These are phyloP conservation scores for Talaromyces nanjingensis DNA, from an alignment of 495 filamentous ascomycete genomes.

Conservation along the genomic window DNA sequence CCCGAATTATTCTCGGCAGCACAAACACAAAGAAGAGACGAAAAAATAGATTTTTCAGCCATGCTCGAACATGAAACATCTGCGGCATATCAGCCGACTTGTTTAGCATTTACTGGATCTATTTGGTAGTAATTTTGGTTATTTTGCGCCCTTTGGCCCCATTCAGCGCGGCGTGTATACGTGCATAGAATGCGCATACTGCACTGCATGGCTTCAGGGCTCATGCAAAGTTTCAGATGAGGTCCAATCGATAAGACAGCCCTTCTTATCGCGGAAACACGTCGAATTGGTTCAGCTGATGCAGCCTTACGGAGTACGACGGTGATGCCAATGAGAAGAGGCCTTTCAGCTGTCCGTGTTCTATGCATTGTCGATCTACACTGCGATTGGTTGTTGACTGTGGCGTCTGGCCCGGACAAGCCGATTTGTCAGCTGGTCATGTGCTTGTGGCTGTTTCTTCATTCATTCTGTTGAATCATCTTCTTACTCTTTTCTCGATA, in stretches of 20 bases:
- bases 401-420: not conserved
- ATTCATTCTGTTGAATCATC: not conserved
- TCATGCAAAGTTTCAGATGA: not conserved
- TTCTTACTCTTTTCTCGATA: not conserved
- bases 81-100: not conserved
- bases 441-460: not conserved
- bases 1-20: not conserved
- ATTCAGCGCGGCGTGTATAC: not conserved
- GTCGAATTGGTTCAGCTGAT: not conserved
- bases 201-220: not conserved
- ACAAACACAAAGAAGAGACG: not conserved
- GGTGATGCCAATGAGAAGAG: not conserved
- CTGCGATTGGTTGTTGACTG: not conserved
- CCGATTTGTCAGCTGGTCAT: constrained; percentile 6
- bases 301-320: not conserved
- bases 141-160: not conserved
- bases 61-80: not conserved
- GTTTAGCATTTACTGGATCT: not conserved
- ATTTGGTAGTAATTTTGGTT: not conserved
- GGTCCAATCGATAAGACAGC: not conserved
- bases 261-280: not conserved
- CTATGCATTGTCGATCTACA: not conserved
- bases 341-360: not conserved
- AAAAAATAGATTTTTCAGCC: not conserved
- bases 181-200: not conserved